Base-by-base conservation (phyloP, 2,329 filamentous ascomycete genomes). In the Phoma sp. region DNA sequence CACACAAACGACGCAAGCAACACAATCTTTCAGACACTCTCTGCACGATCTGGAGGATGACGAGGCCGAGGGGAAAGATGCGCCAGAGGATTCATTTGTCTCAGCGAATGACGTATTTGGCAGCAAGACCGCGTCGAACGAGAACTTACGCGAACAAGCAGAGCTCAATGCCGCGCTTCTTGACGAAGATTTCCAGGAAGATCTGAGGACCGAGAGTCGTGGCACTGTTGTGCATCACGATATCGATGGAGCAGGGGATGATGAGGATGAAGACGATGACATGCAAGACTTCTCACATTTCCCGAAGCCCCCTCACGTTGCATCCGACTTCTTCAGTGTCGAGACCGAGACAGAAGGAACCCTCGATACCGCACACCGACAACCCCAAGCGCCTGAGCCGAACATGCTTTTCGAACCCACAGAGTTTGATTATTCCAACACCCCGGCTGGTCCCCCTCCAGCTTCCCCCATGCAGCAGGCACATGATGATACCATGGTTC, bases 1-100 rank as follows among this genome's bases (percentile, higher is more conserved):
- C 9, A 69, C 69, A 36, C 71, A 73, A 53, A 65, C 68, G 2
- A 73, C 72, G 7, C 72, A 73, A 46, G 63, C 67, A 6, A 72
- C 70, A 17, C 68, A 72, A 47, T 72, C 69, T 1, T 71, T 73
- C 42, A 51, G 60, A 37, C 60, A 55, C 23, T 72, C 65, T 2
- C 56, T 66, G 26, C 53, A 64, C 21, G 53, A 57, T 15, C 32
- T 53, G 12, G 53, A 56, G 0, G 63, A 65, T 2, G 67, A 69
- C 5, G 54, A 40, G 4, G 20, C 45, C 4, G 49, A 52, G 1
- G 65, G 64, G 15, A 50, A 50, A 36, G 68, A 63, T 59, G 69
- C 67, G 60, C 73, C 60, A 62, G 69, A 77, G 42, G 78, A 79
- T 43, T 80, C 79, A 1, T 82, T 81, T 53, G 76, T 80, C 14